phyloP scores from a whole-genome alignment of 768 basidiomycete genomes.

The Clavulina sp. region DNA sequence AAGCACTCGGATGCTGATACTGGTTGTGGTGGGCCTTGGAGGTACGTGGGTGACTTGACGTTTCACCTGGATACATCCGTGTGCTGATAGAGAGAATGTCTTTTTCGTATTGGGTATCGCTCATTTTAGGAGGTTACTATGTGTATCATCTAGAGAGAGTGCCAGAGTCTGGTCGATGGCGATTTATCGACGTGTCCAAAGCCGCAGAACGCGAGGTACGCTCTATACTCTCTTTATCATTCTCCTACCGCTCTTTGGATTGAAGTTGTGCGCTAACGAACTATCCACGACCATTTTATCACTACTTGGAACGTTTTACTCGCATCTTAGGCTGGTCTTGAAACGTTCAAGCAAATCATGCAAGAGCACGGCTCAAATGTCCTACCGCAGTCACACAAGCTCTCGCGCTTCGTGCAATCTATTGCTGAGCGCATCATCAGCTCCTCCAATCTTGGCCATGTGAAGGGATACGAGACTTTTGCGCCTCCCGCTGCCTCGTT shows the following conservation, averaged over 20 bases:
- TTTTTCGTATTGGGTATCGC: too few species aligned
- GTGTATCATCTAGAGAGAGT: constrained; percentile 44
- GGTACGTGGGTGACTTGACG: too few species aligned
- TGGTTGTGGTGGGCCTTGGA: too few species aligned
- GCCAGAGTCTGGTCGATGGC: constrained; percentile 69
- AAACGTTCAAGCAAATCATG: constrained; percentile 26
- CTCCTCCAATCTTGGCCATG: constrained; percentile 50
- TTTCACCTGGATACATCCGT: too few species aligned
- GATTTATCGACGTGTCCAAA: constrained; percentile 68
- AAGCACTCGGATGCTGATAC: too few species aligned
- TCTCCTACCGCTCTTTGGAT: neutral
- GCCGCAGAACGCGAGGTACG: constrained; percentile 38
- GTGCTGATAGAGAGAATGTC: too few species aligned
- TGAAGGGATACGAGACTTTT: constrained; percentile 23
- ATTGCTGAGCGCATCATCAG: constrained; percentile 54
- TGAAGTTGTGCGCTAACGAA: neutral
- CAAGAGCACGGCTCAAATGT: constrained; percentile 34
- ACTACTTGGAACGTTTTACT: too few species aligned
- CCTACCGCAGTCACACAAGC: constrained; percentile 48
- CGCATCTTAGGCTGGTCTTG: constrained; percentile 33
- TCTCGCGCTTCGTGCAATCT: constrained; percentile 47
- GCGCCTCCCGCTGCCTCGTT: constrained; percentile 1
- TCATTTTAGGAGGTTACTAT: constrained; percentile 5
- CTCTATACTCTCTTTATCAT: constrained; percentile 1
- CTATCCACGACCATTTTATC: too few species aligned